Base-by-base conservation (phyloP, 805 yeast genomes). In the Saturnispora dispora region DNA sequence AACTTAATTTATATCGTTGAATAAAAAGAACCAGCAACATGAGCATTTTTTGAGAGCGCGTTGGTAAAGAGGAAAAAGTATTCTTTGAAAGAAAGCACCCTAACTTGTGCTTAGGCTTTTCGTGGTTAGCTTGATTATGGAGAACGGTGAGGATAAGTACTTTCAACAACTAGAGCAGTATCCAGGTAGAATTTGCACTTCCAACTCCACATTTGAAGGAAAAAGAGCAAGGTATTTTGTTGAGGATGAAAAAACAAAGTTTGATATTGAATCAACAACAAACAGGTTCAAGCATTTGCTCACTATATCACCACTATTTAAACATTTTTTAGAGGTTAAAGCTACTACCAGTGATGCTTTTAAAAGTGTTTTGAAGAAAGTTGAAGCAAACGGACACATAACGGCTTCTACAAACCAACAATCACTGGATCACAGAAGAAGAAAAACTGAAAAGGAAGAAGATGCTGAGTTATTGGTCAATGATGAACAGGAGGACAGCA, bases 401-500 rank as follows among this genome's bases (percentile, higher is more conserved):
- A 40, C 40, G 28, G 9, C 50, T 53, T 6, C 52, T 59, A 20
- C 58, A 55, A 20, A 33, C 15, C 41, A n/a, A 13, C 48, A 48
- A 25, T 13, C 36, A 2, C 23, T 18, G 10, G 72, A 70, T 47
- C 72, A 70, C 51, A 74, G 84, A 59, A 72, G 85, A 61, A 73
- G 89, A 54, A 82, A 82, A 60, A 82, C 88, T 3, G 90, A 84
- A 58, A 78, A 80, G 61, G 90, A 85, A 63, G 93, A 85, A 62
- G 90, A 85, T 63, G 88, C 80, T 1, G 88, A 83, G 60, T 70
- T 86, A 52, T 71, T 89, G 68, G 73, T 80, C 51, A 74, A 65
- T 11, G 70, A 65, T 17, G 59, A 58, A 9, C 40, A 22, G 3
- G 53, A 37, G 25, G 36, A 45, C 13, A 32, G 18, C 28, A 25